phyloP scores from a whole-genome alignment of 108 stramenopile genomes.

The Discostella stelligeroides region DNA sequence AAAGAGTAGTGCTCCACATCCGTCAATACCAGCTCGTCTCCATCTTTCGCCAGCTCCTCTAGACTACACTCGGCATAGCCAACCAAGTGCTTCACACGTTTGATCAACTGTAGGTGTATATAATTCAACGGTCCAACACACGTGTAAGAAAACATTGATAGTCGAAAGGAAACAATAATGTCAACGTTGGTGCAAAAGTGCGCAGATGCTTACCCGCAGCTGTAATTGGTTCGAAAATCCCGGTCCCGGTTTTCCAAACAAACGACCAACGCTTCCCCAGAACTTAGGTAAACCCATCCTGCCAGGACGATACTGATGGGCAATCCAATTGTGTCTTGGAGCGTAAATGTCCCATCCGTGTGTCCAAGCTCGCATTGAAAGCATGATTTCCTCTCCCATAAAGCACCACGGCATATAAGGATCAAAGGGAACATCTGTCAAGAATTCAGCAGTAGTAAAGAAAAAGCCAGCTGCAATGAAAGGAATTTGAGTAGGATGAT shows the following conservation, averaged over 20 bases:
- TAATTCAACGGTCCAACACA: too few relatives aligned
- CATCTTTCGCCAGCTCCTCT: constrained; percentile 51
- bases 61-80: constrained; percentile 68
- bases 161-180: too few relatives aligned
- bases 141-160: too few relatives aligned
- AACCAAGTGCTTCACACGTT: constrained; percentile 72
- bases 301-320: constrained; percentile 92
- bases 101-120: constrained; percentile 50
- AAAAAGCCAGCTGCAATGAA: constrained; percentile 95
- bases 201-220: neutral
- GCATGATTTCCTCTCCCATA: constrained; percentile 97
- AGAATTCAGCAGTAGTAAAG: constrained; percentile 77
- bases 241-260: constrained; percentile 67
- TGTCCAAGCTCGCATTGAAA: constrained; percentile 88
- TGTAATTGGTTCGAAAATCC: constrained; percentile 53
- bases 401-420: constrained; percentile 95
- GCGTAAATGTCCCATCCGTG: constrained; percentile 94
- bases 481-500: constrained; percentile 46
- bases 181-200: too few relatives aligned
- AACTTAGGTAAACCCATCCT: constrained; percentile 90
- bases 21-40: constrained; percentile 53
- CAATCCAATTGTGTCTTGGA: constrained; percentile 86
- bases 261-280: constrained; percentile 90
- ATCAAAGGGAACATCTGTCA: constrained; percentile 90
- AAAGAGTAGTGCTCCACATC: constrained; percentile 67